phyloP scores from a whole-genome alignment of 176 grass and related monocot genomes.

The Triticum aestivum region DNA sequence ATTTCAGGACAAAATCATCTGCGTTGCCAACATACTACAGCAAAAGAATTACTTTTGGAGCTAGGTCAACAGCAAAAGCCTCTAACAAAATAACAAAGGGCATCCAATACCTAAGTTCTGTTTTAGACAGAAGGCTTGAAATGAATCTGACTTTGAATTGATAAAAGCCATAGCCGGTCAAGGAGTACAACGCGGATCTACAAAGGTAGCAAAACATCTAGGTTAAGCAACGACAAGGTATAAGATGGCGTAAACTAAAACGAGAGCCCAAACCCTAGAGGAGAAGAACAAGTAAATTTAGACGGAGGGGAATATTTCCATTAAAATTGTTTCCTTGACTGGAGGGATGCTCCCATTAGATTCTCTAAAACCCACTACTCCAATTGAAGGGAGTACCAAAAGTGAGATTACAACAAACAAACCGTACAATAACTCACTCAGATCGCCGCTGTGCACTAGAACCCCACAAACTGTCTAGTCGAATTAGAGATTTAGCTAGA shows the following conservation, averaged over 20 bases:
- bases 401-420: neutral
- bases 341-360: neutral
- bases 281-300: neutral
- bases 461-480: neutral
- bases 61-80: neutral
- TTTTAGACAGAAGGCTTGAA: neutral
- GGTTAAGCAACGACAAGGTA: neutral
- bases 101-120: slow-evolving; percentile 3
- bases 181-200: neutral
- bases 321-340: neutral
- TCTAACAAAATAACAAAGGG: neutral
- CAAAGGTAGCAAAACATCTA: neutral
- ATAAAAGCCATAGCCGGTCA: neutral
- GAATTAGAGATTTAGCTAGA: slow-evolving; percentile 5
- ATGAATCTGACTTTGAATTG: neutral
- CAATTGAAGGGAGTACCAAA: neutral
- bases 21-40: neutral
- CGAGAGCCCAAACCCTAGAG: neutral
- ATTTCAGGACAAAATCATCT: neutral
- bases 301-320: neutral
- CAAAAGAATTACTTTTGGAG: neutral
- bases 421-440: neutral
- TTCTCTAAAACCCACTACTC: neutral
- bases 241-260: neutral
- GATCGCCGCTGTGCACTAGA: slow-evolving; percentile 13